Evolutionary conservation across 1,284 basidiomycete genomes (phyloP).

Genomic region (Agroathelia rolfsii): DNA sequence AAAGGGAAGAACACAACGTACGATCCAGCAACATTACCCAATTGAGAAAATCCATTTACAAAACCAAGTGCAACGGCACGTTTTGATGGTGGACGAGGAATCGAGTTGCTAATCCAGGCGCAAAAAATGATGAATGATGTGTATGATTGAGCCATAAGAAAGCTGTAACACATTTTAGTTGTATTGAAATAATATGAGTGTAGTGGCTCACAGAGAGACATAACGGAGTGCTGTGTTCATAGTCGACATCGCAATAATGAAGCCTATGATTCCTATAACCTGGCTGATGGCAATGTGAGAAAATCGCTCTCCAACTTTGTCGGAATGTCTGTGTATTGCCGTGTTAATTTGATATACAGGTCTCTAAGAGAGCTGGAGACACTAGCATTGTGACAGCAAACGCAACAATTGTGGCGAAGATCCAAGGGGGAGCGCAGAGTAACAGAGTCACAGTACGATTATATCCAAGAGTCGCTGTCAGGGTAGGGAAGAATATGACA

Average conservation of each 20-base stretch:
- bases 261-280: conserved; percentile 56
- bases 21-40: conserved; percentile 70
- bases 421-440: conserved; percentile 72
- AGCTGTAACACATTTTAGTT: conserved; percentile 29
- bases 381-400: conserved; percentile 37
- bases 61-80: conserved; percentile 70
- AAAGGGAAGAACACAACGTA: conserved; percentile 28
- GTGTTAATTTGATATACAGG: conserved; percentile 12
- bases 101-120: conserved; percentile 63
- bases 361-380: not conserved
- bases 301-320: conserved; percentile 55
- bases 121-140: conserved; percentile 60
- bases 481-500: conserved; percentile 62
- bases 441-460: conserved; percentile 54
- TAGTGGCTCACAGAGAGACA: conserved; percentile 49
- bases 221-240: conserved; percentile 62
- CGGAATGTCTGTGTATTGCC: conserved; percentile 48
- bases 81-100: conserved; percentile 60
- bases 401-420: conserved; percentile 50
- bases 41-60: conserved; percentile 63
- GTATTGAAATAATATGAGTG: not conserved
- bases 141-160: conserved; percentile 70
- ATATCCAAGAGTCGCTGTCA: conserved; percentile 62
- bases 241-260: conserved; percentile 61
- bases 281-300: conserved; percentile 51